Base-by-base conservation (phyloP, 2,329 filamentous ascomycete genomes). In the Aspergillus pseudoterreus region DNA sequence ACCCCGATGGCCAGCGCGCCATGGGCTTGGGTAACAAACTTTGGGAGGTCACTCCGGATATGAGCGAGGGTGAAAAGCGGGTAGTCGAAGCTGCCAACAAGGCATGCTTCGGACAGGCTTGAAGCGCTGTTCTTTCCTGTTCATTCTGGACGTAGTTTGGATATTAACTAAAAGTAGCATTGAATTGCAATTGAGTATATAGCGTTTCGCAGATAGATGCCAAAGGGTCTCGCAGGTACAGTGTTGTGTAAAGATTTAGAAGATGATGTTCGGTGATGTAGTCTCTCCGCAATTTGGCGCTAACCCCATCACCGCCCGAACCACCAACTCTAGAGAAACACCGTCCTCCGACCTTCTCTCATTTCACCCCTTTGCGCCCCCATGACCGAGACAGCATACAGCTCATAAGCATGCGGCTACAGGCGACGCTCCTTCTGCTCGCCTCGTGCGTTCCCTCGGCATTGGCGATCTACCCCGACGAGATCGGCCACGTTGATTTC, bases 401-500 rank as follows among this genome's bases (percentile, higher is more conserved):
- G 45, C 59, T 62, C 53, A 62, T 61, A 60, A 69, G 45, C 50
- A 74, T 74, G 71, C 62, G 71, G 69, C 67, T 74, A 57, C 66
- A 69, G 62, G 69, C 65, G 64, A 68, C 70, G 51, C 61, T 70
- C 47, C 58, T 72, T 36, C 54, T 70, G 58, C 62, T 71, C 60
- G 66, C 71, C 57, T 71, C 65, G 47, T 84, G 63, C 75, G 76
- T 60, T 68, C 77, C 62, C 65, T 78, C 66, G 75, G 62, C 82
- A 47, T 68, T 73, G 65, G 89, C 91, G 58, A 84, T 97, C 54
- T 96, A 91, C 75, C 80, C 82, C 61, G 94, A 99, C 68, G 92
- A 99, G 72, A 91, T 95, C 60, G 92, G 86, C 75, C 82, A 90
- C 63, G 83, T 95, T 70, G 94, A 99, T 74, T 97, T 91, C 76